These are phyloP conservation scores for Purshia tridentata DNA, from an alignment of 306 rosid genomes.

Conservation along the genomic window DNA sequence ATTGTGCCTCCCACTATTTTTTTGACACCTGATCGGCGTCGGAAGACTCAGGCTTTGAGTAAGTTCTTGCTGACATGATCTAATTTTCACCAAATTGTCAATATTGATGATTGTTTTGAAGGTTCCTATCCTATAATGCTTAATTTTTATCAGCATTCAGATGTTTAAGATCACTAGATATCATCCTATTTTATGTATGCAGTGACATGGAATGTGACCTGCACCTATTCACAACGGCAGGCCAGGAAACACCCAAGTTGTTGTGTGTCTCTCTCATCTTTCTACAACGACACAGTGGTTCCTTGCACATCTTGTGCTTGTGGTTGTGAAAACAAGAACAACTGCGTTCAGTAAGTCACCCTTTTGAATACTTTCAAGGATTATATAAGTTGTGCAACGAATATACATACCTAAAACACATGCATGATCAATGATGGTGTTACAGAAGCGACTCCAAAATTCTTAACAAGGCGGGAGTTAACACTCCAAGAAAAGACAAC, in stretches of 20 bases:
- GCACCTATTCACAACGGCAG: conserved; percentile 85
- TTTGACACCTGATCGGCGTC: conserved; percentile 67
- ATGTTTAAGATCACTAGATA: neutral
- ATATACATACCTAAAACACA: conserved; percentile 16
- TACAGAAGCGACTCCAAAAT: conserved; percentile 70
- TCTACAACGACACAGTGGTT: conserved; percentile 78
- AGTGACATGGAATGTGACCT: conserved; percentile 99
- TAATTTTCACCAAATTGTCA: neutral
- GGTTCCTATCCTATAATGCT: neutral
- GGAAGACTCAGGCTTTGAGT: conserved; percentile 95
- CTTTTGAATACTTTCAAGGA: neutral
- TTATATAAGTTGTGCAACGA: neutral
- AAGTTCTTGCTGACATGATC: conserved; percentile 25
- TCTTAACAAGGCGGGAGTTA: conserved; percentile 58
- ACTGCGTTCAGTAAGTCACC: conserved; percentile 69
- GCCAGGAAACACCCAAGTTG: conserved; percentile 81
- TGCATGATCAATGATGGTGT: conserved; percentile 9
- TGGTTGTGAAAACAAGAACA: conserved; percentile 75
- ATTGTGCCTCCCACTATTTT: conserved; percentile 75
- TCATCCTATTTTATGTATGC: conserved; percentile 22
- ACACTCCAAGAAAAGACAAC: conserved; percentile 69
- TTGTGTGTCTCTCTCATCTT: conserved; percentile 88
- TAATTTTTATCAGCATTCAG: neutral
- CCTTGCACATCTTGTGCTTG: conserved; percentile 86
- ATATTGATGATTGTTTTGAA: too few species aligned